Conservation (phyloP, 192 early-diverging fungal genomes). For the Gryganskiella cystojenkinii region DNA sequence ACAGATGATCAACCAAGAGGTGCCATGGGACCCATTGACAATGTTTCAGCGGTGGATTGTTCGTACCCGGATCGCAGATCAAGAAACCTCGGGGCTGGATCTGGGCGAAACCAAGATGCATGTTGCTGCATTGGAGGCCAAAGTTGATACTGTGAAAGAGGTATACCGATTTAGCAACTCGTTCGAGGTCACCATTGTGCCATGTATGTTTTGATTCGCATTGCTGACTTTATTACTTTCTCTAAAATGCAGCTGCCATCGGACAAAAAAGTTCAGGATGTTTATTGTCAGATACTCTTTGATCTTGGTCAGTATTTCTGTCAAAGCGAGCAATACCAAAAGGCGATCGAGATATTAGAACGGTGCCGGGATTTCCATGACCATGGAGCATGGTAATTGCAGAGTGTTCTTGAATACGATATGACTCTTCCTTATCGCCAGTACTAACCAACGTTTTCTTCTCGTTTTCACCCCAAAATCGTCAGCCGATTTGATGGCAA, state of each 20-base stretch:
- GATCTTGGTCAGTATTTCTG: slow-evolving; percentile 47
- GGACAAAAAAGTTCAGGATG: background rate
- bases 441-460: background rate
- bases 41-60: slow-evolving; percentile 45
- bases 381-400: background rate
- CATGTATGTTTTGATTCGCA: too few relatives aligned
- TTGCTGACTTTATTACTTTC: background rate
- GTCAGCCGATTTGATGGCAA: slow-evolving; percentile 14
- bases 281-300: slow-evolving; percentile 33
- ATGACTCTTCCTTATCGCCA: too few relatives aligned
- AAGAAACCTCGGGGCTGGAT: slow-evolving; percentile 37
- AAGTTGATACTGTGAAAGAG: slow-evolving; percentile 8
- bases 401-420: background rate
- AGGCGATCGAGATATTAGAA: slow-evolving; percentile 11
- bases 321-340: slow-evolving; percentile 23
- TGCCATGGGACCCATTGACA: slow-evolving; percentile 45
- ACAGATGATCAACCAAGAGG: background rate
- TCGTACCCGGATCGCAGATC: slow-evolving; percentile 22
- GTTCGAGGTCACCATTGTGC: background rate
- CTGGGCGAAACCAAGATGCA: slow-evolving; percentile 35
- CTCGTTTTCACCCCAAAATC: background rate
- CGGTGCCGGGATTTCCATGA: slow-evolving; percentile 22
- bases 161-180: background rate
- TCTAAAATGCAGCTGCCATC: slow-evolving; percentile 9
- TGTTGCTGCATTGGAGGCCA: slow-evolving; percentile 14